Evolutionary conservation across 306 rosid species (phyloP).

Genomic region (apple (Malus domestica)): DNA sequence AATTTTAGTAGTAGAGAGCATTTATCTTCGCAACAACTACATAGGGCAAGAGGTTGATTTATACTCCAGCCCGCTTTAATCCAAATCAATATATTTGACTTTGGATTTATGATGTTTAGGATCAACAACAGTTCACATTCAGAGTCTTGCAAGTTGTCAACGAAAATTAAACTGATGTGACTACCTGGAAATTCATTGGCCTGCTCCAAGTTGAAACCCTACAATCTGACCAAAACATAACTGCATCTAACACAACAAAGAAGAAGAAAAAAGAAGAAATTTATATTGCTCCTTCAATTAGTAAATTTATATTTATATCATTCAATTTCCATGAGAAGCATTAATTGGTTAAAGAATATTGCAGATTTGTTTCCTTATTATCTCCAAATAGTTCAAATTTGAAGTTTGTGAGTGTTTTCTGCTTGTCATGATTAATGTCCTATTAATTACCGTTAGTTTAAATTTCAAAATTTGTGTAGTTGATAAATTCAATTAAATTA

Average conservation of each 20-base stretch:
- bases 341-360: neutral
- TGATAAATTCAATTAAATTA: too few species aligned
- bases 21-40: neutral
- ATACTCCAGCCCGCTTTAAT: neutral
- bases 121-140: neutral
- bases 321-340: neutral
- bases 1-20: neutral
- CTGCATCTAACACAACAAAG: neutral
- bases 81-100: neutral
- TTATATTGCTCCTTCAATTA: neutral
- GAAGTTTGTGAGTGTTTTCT: too few species aligned
- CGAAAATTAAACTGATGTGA: neutral
- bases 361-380: neutral
- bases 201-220: neutral
- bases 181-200: neutral
- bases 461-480: too few species aligned
- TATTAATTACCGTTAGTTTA: too few species aligned
- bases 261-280: neutral
- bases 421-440: too few species aligned
- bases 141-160: neutral
- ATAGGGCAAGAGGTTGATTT: neutral
- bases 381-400: neutral
- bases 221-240: neutral
- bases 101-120: neutral
- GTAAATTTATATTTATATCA: neutral